A percentile compares a stretch with the other conserved stretches of the same genome.
Evolutionary conservation across 176 grass and related monocot species (phyloP).

Genomic region (Areca catechu): DNA sequence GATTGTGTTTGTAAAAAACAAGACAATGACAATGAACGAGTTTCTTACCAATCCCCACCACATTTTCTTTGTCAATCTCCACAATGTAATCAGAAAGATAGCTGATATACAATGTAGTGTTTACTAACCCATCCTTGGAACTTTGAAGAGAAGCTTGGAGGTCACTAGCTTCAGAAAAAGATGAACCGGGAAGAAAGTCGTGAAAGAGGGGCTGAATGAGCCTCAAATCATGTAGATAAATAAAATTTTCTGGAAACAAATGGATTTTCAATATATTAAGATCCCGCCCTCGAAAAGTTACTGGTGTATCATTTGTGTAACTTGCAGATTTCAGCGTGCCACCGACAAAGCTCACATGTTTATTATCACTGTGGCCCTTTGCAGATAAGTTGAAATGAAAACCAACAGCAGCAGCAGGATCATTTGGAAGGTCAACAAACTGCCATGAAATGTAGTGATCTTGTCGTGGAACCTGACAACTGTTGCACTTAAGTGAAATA

Average conservation of each 20-base stretch:
- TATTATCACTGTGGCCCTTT: slow-evolving; percentile 43
- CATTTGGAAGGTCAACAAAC: slow-evolving; percentile 57
- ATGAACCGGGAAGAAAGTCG: slow-evolving; percentile 72
- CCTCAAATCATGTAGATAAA: slow-evolving; percentile 47
- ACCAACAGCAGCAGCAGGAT: slow-evolving; percentile 56
- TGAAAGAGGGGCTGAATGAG: slow-evolving; percentile 74
- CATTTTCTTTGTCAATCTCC: slow-evolving; percentile 72
- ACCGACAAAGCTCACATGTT: slow-evolving; percentile 58
- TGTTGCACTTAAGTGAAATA: slow-evolving; percentile 63
- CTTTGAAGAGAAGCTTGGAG: slow-evolving; percentile 73
- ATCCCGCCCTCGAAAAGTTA: slow-evolving; percentile 81
- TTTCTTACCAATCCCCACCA: slow-evolving; percentile 56
- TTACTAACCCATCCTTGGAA: slow-evolving; percentile 65
- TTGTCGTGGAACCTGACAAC: slow-evolving; percentile 61
- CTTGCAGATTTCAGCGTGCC: slow-evolving; percentile 58
- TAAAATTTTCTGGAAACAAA: slow-evolving; percentile 74
- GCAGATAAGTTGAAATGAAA: slow-evolving; percentile 80
- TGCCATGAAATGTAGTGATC: slow-evolving; percentile 89
- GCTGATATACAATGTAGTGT: slow-evolving; percentile 71
- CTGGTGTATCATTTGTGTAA: slow-evolving; percentile 40
- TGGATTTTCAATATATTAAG: slow-evolving; percentile 84
- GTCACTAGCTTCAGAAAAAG: slow-evolving; percentile 47
- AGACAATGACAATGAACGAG: not conserved
- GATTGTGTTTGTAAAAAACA: too few species aligned
- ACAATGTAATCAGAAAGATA: slow-evolving; percentile 95